Base-by-base conservation (phyloP, 169 alveolate species). In the Ichthyophthirius multifiliis region DNA sequence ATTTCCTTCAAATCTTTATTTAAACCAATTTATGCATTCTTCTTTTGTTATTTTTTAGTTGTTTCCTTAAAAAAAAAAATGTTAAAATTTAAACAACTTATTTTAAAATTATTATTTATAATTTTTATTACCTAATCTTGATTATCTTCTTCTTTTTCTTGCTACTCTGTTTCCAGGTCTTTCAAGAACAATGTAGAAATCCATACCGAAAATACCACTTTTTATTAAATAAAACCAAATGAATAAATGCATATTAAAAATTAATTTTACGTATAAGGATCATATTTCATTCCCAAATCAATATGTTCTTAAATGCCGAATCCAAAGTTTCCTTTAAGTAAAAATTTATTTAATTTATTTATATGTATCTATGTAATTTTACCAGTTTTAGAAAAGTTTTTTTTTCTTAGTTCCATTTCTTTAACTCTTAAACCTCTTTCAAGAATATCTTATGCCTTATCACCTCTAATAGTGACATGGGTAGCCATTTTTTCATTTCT, bases 281-380 rank as follows among this genome's bases (percentile, higher is more conserved):
- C 99, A 93, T 99, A 99, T 89, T 99, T 99, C 65, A 99, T 93
- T 23, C 99, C 99, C 47, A 99, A 88, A 87, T 98, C 99, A 77
- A 99, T 99, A 92, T 99, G 99, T 88, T 98, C 99, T 84, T 97
- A 97, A 87, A 99, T 98, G 71, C 99, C 99, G 88, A 99, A 99
- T 1, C 99, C 99, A 87, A 99, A 99, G 96, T 97, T 97, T 27
- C 90, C 90, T 84, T 75, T 71, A n/a, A n/a, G n/a, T n/a, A n/a
- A n/a, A n/a, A n/a, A n/a, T n/a, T n/a, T n/a, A n/a, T n/a, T n/a
- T n/a, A n/a, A n/a, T n/a, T n/a, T n/a, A n/a, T n/a, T n/a, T n/a
- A n/a, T n/a, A n/a, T n/a, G n/a, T n/a, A n/a, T n/a, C n/a, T n/a
- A n/a, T n/a, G n/a, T n/a, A n/a, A n/a, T n/a, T n/a, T n/a, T 84